Evolutionary conservation across 2,329 filamentous ascomycete genomes (phyloP).

Genomic region (Grosmannia huntii): DNA sequence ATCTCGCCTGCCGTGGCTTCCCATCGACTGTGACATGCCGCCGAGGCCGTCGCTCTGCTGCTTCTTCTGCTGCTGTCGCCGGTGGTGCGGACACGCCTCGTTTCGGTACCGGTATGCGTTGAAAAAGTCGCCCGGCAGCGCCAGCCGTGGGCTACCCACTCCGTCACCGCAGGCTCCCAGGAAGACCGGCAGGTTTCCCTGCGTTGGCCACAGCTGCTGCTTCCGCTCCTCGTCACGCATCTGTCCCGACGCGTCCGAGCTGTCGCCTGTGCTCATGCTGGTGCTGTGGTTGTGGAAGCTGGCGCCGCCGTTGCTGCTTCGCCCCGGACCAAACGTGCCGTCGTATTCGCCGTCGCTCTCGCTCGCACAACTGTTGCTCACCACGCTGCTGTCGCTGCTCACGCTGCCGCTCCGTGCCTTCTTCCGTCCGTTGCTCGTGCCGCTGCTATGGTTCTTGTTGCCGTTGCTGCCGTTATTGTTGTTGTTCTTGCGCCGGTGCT

Average conservation of each 20-base stretch:
- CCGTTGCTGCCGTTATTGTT: background rate
- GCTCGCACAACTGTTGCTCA: constrained; percentile 1
- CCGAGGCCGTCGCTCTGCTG: background rate
- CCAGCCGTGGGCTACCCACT: constrained; percentile 14
- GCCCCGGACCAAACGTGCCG: background rate
- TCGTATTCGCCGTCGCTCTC: constrained; percentile 4
- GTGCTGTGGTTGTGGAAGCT: background rate
- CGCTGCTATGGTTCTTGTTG: background rate
- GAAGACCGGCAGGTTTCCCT: constrained; percentile 2
- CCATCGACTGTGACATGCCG: background rate
- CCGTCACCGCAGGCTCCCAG: constrained; percentile 10
- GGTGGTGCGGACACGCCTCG: constrained; percentile 12
- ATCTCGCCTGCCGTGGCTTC: background rate
- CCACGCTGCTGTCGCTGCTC: background rate
- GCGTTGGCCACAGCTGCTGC: background rate
- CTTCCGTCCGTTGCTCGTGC: background rate
- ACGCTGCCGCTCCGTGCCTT: background rate
- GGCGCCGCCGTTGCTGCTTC: background rate
- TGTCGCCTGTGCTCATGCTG: background rate
- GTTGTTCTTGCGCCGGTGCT: constrained; percentile 5
- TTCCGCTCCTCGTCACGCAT: constrained; percentile 12
- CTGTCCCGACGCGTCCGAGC: constrained; percentile 13
- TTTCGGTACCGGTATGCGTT: constrained; percentile 17
- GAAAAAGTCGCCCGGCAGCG: constrained; percentile 38
- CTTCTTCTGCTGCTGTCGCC: background rate